Base-by-base conservation (phyloP, 2,329 filamentous ascomycete species). In the Mycosphaerella arachidis region DNA sequence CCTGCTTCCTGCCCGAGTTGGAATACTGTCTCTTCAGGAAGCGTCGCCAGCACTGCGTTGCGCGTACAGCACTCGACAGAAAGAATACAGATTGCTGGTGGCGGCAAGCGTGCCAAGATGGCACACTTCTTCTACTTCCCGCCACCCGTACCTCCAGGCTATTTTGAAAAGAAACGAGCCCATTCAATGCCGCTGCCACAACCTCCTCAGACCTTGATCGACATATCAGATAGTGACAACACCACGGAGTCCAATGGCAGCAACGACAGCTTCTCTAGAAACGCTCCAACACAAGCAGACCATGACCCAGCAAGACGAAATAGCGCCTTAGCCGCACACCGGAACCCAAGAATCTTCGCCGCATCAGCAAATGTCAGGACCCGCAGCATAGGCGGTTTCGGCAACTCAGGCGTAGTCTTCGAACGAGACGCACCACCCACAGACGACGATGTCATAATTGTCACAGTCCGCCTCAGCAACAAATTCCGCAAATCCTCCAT, bases 371-470 rank as follows among this genome's bases (percentile, higher is more conserved):
- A 20, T 9, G 20, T 62, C 27, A 48, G 59, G 52, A 62, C 59
- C 2, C 18, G 59, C 55, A 62, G 58, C 2, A 43, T 60, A 48
- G 56, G 50, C 46, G 56, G 55, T 45, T 64, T 59, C 51, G 60
- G 63, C 29, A 54, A 63, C 20, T 60, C 62, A 16, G 60, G 62
- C n/a, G 58, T 67, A 6, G 57, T 65, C 43, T 63, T 65, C 51
- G 66, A 67, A 59, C 63, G 66, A 33, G 60, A 58, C 20, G 55
- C 61, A 46, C 54, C 60, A 27, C 59, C 60, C 5, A 55, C 55
- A 27, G 69, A 70, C 31, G 62, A 70, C 55, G 69, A 70, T 45
- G 58, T 71, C 40, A 71, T 71, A 16, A 62, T 71, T 55, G 68
- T 69, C 7, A 66, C 63, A 1, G 70, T 71, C 9, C 58, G 62